These are phyloP conservation scores for Sanghuangporus weigelae DNA, from an alignment of 1,284 basidiomycete species.

Conservation along the genomic window DNA sequence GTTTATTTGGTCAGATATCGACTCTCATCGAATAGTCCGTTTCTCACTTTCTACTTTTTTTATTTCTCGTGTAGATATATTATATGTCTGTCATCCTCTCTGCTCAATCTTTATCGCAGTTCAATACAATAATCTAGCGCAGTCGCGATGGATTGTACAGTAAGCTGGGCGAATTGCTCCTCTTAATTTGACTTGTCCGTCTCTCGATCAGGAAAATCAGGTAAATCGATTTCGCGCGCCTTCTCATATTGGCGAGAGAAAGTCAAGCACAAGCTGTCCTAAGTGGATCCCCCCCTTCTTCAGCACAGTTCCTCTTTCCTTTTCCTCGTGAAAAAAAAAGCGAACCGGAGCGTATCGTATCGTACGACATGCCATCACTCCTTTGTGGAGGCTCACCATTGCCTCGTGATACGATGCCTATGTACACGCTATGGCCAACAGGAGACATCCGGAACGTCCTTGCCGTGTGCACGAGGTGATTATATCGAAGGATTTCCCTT, in stretches of 20 bases:
- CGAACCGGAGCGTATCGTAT: not conserved
- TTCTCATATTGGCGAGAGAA: too few relatives aligned
- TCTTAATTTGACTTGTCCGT: not conserved
- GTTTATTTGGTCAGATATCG: not conserved
- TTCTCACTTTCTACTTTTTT: not conserved
- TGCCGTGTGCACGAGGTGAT: not conserved
- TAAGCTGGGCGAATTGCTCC: not conserved
- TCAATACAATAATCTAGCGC: not conserved
- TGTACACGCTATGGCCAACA: not conserved
- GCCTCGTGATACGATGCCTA: not conserved
- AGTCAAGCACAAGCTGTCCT: not conserved
- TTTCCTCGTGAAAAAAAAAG: not conserved
- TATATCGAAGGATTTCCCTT: not conserved
- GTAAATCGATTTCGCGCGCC: too few relatives aligned
- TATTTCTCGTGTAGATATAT: constrained; percentile 5
- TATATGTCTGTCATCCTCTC: not conserved
- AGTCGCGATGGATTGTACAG: constrained; percentile 1
- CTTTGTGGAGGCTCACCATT: not conserved
- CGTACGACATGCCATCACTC: not conserved
- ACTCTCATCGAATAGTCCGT: not conserved
- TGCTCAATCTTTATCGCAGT: constrained; percentile 4
- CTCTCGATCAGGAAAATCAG: not conserved
- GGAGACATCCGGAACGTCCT: not conserved
- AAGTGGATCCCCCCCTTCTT: not conserved
- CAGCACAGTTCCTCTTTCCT: too few relatives aligned